phyloP scores from a whole-genome alignment of 2,329 filamentous ascomycete genomes.

The Penicillium italicum region DNA sequence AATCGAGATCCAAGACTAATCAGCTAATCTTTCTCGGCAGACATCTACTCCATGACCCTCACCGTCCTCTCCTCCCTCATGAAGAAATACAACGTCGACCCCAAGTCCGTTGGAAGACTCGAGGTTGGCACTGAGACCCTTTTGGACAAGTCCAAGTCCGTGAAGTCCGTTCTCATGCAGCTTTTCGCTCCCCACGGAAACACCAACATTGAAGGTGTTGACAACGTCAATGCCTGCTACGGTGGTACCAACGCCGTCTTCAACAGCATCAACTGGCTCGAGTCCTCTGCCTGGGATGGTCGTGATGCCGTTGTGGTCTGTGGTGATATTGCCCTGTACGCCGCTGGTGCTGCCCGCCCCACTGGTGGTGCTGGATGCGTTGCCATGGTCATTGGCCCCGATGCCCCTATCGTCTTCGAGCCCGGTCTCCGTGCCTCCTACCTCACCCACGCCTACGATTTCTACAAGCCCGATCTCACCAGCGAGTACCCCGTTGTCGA shows the following conservation, averaged over 20 bases:
- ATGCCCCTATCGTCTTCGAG: conserved; percentile 73
- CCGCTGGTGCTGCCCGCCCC: conserved; percentile 75
- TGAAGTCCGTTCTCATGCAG: conserved; percentile 86
- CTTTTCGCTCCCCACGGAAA: conserved; percentile 69
- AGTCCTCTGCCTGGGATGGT: conserved; percentile 83
- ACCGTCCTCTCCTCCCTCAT: conserved; percentile 74
- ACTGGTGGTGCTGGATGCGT: conserved; percentile 77
- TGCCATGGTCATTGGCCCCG: conserved; percentile 72
- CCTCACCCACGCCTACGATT: conserved; percentile 82
- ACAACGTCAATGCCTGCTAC: conserved; percentile 82
- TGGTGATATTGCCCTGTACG: conserved; percentile 80
- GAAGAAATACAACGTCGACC: conserved; percentile 78
- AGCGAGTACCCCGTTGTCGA: conserved; percentile 85
- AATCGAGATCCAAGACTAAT: conserved; percentile 2
- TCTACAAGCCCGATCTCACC: conserved; percentile 85
- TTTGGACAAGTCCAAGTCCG: conserved; percentile 85
- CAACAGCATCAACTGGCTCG: conserved; percentile 80
- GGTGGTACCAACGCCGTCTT: conserved; percentile 80
- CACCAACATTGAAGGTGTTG: conserved; percentile 78
- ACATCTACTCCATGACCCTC: conserved; percentile 82
- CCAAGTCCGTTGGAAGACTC: conserved; percentile 71
- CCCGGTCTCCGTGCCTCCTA: conserved; percentile 75
- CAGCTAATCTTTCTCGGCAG: conserved; percentile 44
- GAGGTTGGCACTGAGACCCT: conserved; percentile 85
- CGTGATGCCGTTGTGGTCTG: conserved; percentile 75